Percentiles rank a stretch among this genome's conserved stretches.
phyloP scores from a whole-genome alignment of 495 filamentous ascomycete species.

The Penicillium verhagenii region DNA sequence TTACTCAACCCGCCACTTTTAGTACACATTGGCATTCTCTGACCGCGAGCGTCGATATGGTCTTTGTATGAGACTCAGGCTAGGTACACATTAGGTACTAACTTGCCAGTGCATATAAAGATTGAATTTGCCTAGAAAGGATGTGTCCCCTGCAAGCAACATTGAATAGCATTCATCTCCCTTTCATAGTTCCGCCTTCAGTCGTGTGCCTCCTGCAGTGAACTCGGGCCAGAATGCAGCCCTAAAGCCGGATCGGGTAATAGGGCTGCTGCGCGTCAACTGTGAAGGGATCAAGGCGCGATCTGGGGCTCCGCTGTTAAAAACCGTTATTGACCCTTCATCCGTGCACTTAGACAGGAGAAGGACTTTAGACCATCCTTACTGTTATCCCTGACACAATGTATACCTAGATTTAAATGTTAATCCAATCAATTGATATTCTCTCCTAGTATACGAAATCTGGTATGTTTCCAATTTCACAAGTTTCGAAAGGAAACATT shows the following conservation, averaged over 20 bases:
- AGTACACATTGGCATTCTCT: not conserved
- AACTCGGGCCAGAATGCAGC: constrained; percentile 6
- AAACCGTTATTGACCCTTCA: not conserved
- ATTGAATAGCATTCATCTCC: constrained; percentile 2
- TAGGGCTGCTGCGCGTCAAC: constrained; percentile 17
- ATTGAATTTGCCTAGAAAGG: not conserved
- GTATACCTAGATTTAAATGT: too few species aligned
- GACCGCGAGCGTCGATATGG: not conserved
- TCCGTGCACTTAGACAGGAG: too few species aligned
- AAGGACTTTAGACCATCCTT: not conserved
- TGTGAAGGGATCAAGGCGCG: not conserved
- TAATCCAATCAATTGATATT: too few species aligned
- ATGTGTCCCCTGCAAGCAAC: constrained; percentile 3
- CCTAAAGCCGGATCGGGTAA: constrained; percentile 27
- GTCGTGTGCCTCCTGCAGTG: constrained; percentile 20
- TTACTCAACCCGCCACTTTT: not conserved
- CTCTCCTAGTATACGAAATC: not conserved
- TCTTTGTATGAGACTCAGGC: too few species aligned
- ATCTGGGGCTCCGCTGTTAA: not conserved
- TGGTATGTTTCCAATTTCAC: not conserved
- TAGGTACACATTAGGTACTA: too few species aligned
- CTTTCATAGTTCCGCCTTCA: constrained; percentile 19
- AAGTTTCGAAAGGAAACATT: too few species aligned
- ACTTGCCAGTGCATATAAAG: too few species aligned
- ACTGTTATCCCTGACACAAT: not conserved